Conservation (phyloP, 768 basidiomycete species). For the Sarcomyxa edulis region DNA sequence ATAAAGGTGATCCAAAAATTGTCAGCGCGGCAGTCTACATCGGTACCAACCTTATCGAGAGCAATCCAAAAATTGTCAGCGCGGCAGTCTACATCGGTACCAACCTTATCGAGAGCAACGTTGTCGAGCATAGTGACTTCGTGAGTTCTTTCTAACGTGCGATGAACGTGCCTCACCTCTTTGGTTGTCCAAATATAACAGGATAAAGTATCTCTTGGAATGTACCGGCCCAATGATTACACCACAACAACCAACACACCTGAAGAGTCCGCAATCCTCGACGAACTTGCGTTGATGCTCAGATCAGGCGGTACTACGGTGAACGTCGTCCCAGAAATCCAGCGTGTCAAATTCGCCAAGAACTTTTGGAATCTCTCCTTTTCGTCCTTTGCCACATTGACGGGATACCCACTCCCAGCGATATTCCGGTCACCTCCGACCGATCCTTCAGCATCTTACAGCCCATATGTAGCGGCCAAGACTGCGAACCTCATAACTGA, state of each 20-base stretch:
- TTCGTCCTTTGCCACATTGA: constrained; percentile 46
- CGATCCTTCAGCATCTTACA: constrained; percentile 26
- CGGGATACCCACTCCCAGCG: constrained; percentile 42
- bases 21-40: constrained; percentile 54
- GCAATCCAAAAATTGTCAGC: constrained; percentile 48
- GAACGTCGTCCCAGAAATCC: constrained; percentile 51
- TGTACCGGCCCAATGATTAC: constrained; percentile 43
- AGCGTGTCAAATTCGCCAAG: constrained; percentile 55
- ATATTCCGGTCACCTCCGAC: constrained; percentile 44
- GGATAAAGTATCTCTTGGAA: constrained; percentile 50
- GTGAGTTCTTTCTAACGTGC: constrained; percentile 29
- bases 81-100: constrained; percentile 51
- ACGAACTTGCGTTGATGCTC: constrained; percentile 41
- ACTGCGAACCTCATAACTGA: constrained; percentile 36
- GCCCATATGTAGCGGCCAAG: constrained; percentile 31
- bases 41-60: constrained; percentile 38
- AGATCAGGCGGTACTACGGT: constrained; percentile 41
- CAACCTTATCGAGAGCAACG: constrained; percentile 39
- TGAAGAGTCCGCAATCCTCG: constrained; percentile 34
- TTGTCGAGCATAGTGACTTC: constrained; percentile 46
- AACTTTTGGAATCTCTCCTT: constrained; percentile 63
- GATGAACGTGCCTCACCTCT: background rate
- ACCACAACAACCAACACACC: constrained; percentile 35
- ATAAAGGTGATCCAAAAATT: constrained; percentile 40
- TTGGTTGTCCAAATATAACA: constrained; percentile 14